Percentiles rank a stretch among this genome's conserved stretches.
Evolutionary conservation across 768 basidiomycete species (phyloP).

Genomic region (Phlebiopsis flavidoalba): DNA sequence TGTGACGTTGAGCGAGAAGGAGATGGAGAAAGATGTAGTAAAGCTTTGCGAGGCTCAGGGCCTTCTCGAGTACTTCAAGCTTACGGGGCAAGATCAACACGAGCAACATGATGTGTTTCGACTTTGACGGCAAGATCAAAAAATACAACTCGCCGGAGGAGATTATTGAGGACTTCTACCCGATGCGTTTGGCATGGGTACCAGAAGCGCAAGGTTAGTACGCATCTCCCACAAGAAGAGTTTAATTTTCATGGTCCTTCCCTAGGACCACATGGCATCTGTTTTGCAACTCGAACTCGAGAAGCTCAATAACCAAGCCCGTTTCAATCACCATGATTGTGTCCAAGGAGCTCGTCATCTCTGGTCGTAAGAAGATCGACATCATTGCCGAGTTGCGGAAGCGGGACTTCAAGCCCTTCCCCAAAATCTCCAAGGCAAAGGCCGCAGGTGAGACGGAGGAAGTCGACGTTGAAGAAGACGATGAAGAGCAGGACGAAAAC

Average conservation of each 20-base stretch:
- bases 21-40: constrained; percentile 81
- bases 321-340: constrained; percentile 97
- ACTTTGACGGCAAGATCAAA: constrained; percentile 92
- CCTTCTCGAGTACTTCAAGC: constrained; percentile 86
- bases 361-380: constrained; percentile 84
- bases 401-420: constrained; percentile 87
- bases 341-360: constrained; percentile 72
- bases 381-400: constrained; percentile 81
- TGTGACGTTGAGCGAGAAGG: constrained; percentile 72
- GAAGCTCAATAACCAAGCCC: constrained; percentile 88
- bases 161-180: constrained; percentile 91
- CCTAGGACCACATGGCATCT: constrained; percentile 76
- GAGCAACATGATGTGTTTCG: constrained; percentile 98
- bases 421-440: constrained; percentile 68
- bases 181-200: constrained; percentile 81
- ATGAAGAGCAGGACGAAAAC: constrained; percentile 46
- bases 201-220: constrained; percentile 88
- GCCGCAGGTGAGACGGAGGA: constrained; percentile 63
- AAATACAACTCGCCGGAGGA: constrained; percentile 88
- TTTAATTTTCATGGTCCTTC: not conserved
- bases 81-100: constrained; percentile 81
- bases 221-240: not conserved
- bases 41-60: constrained; percentile 89
- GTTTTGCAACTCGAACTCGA: constrained; percentile 81
- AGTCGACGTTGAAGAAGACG: constrained; percentile 46